phyloP scores from a whole-genome alignment of 2,329 filamentous ascomycete genomes.

The Didymella keratinophila region DNA sequence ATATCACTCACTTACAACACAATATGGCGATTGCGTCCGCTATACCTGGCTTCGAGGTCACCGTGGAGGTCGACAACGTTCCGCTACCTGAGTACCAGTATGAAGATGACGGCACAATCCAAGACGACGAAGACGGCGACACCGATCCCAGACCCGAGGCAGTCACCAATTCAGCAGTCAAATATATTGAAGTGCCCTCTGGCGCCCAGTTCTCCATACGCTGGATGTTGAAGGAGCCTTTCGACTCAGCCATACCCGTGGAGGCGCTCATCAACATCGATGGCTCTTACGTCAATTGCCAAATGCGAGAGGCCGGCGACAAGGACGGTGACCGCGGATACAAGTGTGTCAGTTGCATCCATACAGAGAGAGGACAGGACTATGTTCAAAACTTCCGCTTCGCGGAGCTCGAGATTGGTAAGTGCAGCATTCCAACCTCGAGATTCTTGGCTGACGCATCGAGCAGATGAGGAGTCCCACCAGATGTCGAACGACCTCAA shows the following conservation, averaged over 20 bases:
- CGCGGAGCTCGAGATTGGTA: constrained; percentile 27
- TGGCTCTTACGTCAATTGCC: neutral
- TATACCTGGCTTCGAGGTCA: constrained; percentile 23
- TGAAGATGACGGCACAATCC: too few species aligned
- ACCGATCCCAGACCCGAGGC: too few species aligned
- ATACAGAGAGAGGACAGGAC: too few species aligned
- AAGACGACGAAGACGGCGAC: too few species aligned
- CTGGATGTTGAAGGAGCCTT: constrained; percentile 11
- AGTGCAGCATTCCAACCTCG: too few species aligned
- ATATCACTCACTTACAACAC: neutral
- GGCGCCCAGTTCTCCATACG: constrained; percentile 33
- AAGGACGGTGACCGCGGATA: neutral
- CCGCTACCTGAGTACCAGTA: constrained; percentile 39
- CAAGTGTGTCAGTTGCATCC: too few species aligned
- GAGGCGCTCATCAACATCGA: neutral
- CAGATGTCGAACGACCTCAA: too few species aligned
- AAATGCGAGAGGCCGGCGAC: neutral
- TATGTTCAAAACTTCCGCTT: constrained; percentile 36
- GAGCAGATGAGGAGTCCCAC: too few species aligned
- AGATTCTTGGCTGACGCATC: too few species aligned
- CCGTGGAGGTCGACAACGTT: constrained; percentile 28
- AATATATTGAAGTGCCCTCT: constrained; percentile 44
- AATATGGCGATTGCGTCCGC: constrained; percentile 29
- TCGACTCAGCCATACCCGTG: constrained; percentile 18
- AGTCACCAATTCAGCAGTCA: constrained; percentile 12